Evolutionary conservation across 2,329 filamentous ascomycete genomes (phyloP).

Genomic region (Phaeoacremonium minimum): DNA sequence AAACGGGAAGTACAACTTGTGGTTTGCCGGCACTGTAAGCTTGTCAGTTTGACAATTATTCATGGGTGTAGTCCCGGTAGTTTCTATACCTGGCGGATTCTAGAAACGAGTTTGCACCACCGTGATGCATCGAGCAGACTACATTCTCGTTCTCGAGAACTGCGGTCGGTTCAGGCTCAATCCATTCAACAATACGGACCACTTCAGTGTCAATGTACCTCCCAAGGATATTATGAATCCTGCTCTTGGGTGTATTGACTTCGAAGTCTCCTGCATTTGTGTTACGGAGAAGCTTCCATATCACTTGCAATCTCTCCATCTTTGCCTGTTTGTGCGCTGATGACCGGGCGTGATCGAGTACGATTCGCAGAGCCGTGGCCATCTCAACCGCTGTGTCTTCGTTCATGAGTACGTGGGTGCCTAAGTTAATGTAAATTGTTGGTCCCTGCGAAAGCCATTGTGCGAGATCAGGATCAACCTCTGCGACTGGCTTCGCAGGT

Average conservation of each 20-base stretch:
- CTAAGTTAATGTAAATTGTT: conserved; percentile 45
- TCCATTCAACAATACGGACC: conserved; percentile 27
- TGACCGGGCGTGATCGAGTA: conserved; percentile 21
- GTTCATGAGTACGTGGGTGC: conserved; percentile 28
- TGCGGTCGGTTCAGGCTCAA: conserved; percentile 24
- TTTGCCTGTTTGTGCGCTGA: conserved; percentile 27
- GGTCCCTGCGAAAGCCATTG: conserved; percentile 35
- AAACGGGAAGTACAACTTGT: conserved; percentile 37
- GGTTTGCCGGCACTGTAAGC: conserved; percentile 34
- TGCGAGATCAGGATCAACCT: conserved; percentile 32
- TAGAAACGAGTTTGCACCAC: conserved; percentile 31
- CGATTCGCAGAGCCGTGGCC: conserved; percentile 25
- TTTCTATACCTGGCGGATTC: conserved; percentile 18
- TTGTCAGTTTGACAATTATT: too few relatives aligned
- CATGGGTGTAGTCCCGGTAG: too few relatives aligned
- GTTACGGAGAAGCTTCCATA: conserved; percentile 30
- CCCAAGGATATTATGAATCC: conserved; percentile 11
- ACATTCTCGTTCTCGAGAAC: conserved; percentile 24
- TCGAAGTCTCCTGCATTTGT: conserved; percentile 4
- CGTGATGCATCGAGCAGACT: conserved; percentile 32
- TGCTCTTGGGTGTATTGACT: conserved; percentile 1
- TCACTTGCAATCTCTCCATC: conserved; percentile 23
- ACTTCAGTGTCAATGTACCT: conserved; percentile 15
- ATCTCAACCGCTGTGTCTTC: conserved; percentile 31
- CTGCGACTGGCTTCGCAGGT: conserved; percentile 20